Base-by-base conservation (phyloP, 768 basidiomycete species). In the Lentinula edodes region DNA sequence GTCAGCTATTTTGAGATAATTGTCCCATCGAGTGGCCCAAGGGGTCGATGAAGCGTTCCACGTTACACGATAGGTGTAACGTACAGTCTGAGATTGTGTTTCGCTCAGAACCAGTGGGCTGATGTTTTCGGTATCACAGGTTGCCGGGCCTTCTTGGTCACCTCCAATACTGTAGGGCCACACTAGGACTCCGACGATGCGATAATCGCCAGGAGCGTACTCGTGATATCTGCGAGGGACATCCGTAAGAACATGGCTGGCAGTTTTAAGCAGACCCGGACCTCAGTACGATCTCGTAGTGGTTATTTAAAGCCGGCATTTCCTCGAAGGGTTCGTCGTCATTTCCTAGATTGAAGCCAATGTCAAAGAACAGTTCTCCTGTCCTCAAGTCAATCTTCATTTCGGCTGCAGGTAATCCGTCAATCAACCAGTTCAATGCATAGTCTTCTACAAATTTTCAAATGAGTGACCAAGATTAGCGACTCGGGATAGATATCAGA, bases 11-110 rank as follows among this genome's bases (percentile, higher is more conserved):
- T 94, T 93, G 18, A 98, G 84, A 71, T 98, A 98, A 67, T 89
- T 90, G 71, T 98, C 96, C 95, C 96, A 98, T 55, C 96, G 82
- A 3, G 95, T 92, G 5, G 94, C 95, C 91, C 91, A 94, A 57
- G 90, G 89, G 10, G 90, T 92, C 63, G 87, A 84, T 32, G 93
- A 95, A 82, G 87, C 81, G 72, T 87, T 83, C 92, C 93, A 98
- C 43, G 85, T 85, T 5, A 98, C 83, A 20, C 88, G 83, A 69
- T 97, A 98, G 0, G 94, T 93, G 68, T 93, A 98, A 20, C 86
- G 84, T 61, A 98, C 78, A 10, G 78, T 74, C 67, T 90, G 91
- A 0, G 75, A 68, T 46, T 73, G 69, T 5, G 79, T 77, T 72
- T 93, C 90, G 54, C 76, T 83, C 20, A 97, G 75, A 28, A 84